phyloP scores from a whole-genome alignment of 225 moss, liverwort and hornwort genomes.

The Lunularia cruciata region DNA sequence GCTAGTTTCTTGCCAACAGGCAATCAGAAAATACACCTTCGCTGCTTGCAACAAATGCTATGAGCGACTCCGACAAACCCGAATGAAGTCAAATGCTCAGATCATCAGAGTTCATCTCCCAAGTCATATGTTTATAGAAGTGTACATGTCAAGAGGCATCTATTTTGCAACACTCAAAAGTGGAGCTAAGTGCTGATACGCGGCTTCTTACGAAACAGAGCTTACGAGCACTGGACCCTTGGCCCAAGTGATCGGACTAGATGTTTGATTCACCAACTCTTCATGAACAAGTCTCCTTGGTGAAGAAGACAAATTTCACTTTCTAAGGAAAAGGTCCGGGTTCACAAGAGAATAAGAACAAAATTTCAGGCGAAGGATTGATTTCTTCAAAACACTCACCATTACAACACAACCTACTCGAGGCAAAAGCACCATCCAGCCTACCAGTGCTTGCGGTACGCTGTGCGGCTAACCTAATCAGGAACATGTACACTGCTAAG shows the following conservation, averaged over 20 bases:
- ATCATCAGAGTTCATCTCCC: too few species aligned
- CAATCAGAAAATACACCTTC: too few species aligned
- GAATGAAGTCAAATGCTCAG: too few species aligned
- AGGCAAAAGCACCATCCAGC: conserved; percentile 29
- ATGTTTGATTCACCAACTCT: conserved; percentile 16
- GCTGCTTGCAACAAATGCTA: too few species aligned
- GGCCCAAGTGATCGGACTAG: conserved; percentile 2
- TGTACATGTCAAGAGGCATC: too few species aligned
- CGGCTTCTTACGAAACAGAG: neutral
- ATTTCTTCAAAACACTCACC: conserved; percentile 46
- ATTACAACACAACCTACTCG: conserved; percentile 42
- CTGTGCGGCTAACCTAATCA: conserved; percentile 63
- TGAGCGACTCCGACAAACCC: too few species aligned
- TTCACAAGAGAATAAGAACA: conserved; percentile 38
- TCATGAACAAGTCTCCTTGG: conserved; percentile 12
- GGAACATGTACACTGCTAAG: conserved; percentile 42
- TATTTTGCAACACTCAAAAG: too few species aligned
- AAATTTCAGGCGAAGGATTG: conserved; percentile 48
- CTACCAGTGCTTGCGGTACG: conserved; percentile 39
- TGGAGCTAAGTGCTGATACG: neutral
- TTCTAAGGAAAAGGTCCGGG: conserved; percentile 8
- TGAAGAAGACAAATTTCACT: conserved; percentile 18
- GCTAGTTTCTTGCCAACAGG: too few species aligned
- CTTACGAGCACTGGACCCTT: neutral
- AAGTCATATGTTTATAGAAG: too few species aligned